Evolutionary conservation across 768 basidiomycete genomes (phyloP).

Genomic region (Leccinum disarticulatum): DNA sequence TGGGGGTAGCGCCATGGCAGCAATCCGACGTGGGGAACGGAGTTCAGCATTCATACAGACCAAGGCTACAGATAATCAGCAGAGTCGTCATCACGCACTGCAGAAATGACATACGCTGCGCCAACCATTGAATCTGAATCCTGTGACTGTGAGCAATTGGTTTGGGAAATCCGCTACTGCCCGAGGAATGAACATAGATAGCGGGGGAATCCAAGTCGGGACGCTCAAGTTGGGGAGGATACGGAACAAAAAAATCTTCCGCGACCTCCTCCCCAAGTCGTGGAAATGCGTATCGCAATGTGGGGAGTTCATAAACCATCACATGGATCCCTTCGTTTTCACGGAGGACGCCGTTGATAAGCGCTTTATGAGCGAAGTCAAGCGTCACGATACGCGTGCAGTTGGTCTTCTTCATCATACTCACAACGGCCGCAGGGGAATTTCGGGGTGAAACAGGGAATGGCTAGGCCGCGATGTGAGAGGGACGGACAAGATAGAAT

Average conservation of each 20-base stretch:
- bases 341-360: conserved; percentile 13
- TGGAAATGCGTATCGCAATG: conserved; percentile 37
- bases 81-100: no score
- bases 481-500: conserved; percentile 1
- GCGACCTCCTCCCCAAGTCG: conserved; percentile 36
- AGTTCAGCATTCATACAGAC: conserved; percentile 1
- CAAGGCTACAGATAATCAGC: conserved; percentile 5
- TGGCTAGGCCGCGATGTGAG: conserved; percentile 23
- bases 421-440: conserved; percentile 39
- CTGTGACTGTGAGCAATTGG: conserved; percentile 39
- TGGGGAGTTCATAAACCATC: conserved; percentile 20
- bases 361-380: conserved; percentile 15
- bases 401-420: conserved; percentile 24
- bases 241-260: conserved; percentile 18
- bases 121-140: conserved; percentile 35
- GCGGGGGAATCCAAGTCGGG: conserved; percentile 37
- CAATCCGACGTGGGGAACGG: conserved; percentile 19
- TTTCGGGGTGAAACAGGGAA: conserved; percentile 44
- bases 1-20: conserved; percentile 13
- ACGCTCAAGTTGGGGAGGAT: conserved; percentile 10
- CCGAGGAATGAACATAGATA: conserved; percentile 48
- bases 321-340: not conserved
- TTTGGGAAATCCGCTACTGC: conserved; percentile 50
- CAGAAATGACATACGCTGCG: conserved; percentile 30
- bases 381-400: conserved; percentile 23